Evolutionary conservation across 805 yeast species (phyloP).

Genomic region (Cyberlindnera euphorbiae): DNA sequence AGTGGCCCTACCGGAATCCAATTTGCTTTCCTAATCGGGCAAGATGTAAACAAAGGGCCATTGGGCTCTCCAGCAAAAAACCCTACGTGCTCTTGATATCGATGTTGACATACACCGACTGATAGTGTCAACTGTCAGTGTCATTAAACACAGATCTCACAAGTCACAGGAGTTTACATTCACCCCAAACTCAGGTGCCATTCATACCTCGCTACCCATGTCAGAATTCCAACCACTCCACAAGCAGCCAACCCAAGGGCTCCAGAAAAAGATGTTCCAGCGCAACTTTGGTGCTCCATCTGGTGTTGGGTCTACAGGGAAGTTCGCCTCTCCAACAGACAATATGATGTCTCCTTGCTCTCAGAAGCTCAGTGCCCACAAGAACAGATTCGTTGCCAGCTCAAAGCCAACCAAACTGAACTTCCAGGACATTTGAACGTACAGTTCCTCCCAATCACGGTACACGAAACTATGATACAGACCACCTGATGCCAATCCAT

Average conservation of each 20-base stretch:
- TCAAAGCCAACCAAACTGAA: slow-evolving; percentile 13
- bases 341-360: slow-evolving; percentile 54
- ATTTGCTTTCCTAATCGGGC: slow-evolving; percentile 13
- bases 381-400: slow-evolving; percentile 32
- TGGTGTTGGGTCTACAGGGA: slow-evolving; percentile 2
- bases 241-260: slow-evolving; percentile 16
- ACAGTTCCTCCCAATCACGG: too few species aligned
- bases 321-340: slow-evolving; percentile 49
- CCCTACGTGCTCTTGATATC: too few species aligned
- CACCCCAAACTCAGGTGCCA: too few species aligned
- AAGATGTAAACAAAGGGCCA: slow-evolving; percentile 13
- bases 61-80: too few species aligned
- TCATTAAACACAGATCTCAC: too few species aligned
- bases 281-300: slow-evolving; percentile 12
- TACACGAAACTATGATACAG: too few species aligned
- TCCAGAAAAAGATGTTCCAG: slow-evolving; percentile 23
- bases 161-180: too few species aligned
- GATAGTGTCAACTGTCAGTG: too few species aligned
- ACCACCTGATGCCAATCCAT: too few species aligned
- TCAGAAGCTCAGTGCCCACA: slow-evolving; percentile 48
- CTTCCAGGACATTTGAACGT: slow-evolving; percentile 1
- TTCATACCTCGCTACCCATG: slow-evolving; percentile 3
- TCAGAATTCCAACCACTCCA: slow-evolving; percentile 29
- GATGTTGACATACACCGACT: too few species aligned
- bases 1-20: too few species aligned